Base-by-base conservation (phyloP, 2,329 filamentous ascomycete genomes). In the Neonectria coccinea region DNA sequence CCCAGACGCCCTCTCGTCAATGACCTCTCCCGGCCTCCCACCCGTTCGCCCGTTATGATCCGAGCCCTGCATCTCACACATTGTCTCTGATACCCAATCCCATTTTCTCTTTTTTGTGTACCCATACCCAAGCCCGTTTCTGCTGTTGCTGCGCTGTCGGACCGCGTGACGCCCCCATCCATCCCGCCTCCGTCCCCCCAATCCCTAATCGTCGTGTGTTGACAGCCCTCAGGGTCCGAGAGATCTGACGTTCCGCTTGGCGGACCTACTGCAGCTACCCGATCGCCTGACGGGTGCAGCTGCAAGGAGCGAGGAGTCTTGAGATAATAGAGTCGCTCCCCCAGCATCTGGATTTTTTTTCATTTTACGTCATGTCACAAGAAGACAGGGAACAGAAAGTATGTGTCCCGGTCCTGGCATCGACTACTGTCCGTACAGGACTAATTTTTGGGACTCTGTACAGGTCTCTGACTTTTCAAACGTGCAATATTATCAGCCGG, bases 401-500 rank as follows among this genome's bases (percentile, higher is more conserved):
- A 83, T 83, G 81, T 82, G 72, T 74, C 74, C 73, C 69, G 71
- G 72, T 71, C 75, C 73, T 65, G 74, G 71, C 57, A 73, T 80
- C 66, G 76, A 80, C 59, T 78, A 75, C 73, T 80, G 79, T 77
- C 78, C 80, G 48, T 74, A 75, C 57, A 76, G 81, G 78, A 71
- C 79, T 62, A 76, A 78, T 66, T 62, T 80, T 74, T 79, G 73
- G 68, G 70, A 73, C 63, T 70, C 79, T 67, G 75, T 83, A 61
- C 77, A 82, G 68, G 79, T 75, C 64, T 79, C 81, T 66, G 74
- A 83, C 70, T 83, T 80, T 74, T 81, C 79, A 65, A 76, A 81
- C 33, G 73, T 84, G 55, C 75, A 82, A 66, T 84, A 78, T 70
- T 79, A 42, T 42, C 48, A n/a, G 11, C 16, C 77, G 56, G 74